Percentiles rank a stretch among this genome's conserved stretches.
phyloP scores from a whole-genome alignment of 2,329 filamentous ascomycete species.

The Neonectria punicea region DNA sequence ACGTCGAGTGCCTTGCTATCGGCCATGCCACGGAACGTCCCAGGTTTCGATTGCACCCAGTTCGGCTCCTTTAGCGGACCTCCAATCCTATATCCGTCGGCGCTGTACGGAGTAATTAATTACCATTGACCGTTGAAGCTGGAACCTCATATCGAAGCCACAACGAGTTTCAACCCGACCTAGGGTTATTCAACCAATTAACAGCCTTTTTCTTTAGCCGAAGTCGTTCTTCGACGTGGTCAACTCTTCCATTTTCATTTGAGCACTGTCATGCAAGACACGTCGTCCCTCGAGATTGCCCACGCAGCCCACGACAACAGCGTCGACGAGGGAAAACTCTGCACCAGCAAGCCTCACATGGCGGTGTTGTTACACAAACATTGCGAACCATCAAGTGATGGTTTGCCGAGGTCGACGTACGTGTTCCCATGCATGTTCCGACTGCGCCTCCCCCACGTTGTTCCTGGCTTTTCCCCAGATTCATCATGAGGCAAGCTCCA shows the following conservation, averaged over 20 bases:
- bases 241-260: background rate
- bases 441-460: slow-evolving; percentile 20
- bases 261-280: background rate
- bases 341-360: background rate
- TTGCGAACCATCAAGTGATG: slow-evolving; percentile 16
- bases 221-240: background rate
- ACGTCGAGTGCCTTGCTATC: background rate
- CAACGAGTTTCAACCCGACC: background rate
- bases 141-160: background rate
- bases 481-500: slow-evolving; percentile 9
- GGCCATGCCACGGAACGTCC: background rate
- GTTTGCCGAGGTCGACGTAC: slow-evolving; percentile 10
- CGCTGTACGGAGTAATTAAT: background rate
- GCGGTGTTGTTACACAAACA: background rate
- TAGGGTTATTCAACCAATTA: background rate
- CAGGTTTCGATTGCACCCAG: background rate
- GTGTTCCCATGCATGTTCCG: slow-evolving; percentile 8
- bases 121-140: background rate
- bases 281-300: background rate
- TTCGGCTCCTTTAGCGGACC: background rate
- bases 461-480: slow-evolving; percentile 21
- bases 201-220: background rate
- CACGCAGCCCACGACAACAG: slow-evolving; percentile 1
- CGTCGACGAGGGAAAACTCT: slow-evolving; percentile 2
- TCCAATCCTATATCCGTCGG: background rate